Evolutionary conservation across 306 rosid species (phyloP).

Genomic region (Ochetophila trinervis): DNA sequence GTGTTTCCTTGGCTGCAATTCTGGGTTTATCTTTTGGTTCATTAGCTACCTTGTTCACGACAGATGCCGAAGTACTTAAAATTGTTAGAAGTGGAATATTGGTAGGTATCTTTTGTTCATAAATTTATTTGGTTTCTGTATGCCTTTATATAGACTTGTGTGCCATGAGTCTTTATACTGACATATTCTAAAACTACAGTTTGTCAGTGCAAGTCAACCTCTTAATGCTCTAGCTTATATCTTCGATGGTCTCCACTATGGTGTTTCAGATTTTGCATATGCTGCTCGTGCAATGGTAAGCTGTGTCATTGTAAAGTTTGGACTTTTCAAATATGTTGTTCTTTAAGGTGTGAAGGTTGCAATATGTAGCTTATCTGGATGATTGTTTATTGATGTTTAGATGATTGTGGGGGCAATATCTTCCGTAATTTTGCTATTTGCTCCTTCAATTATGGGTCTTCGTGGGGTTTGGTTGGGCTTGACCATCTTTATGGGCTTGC

Average conservation of each 20-base stretch:
- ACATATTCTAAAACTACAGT: slow-evolving; percentile 42
- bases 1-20: slow-evolving; percentile 62
- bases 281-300: slow-evolving; percentile 92
- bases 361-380: slow-evolving; percentile 12
- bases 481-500: slow-evolving; percentile 76
- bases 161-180: slow-evolving; percentile 19
- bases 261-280: slow-evolving; percentile 87
- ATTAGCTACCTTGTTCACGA: slow-evolving; percentile 74
- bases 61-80: slow-evolving; percentile 69
- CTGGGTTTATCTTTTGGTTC: slow-evolving; percentile 79
- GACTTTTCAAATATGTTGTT: slow-evolving; percentile 15
- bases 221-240: slow-evolving; percentile 75
- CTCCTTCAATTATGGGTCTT: slow-evolving; percentile 58
- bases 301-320: slow-evolving; percentile 13
- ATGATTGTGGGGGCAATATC: slow-evolving; percentile 70
- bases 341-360: slow-evolving; percentile 11
- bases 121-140: slow-evolving; percentile 14
- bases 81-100: slow-evolving; percentile 63
- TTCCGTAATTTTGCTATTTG: slow-evolving; percentile 64
- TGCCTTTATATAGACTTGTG: neutral
- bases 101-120: slow-evolving; percentile 52
- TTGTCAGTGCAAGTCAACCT: slow-evolving; percentile 92
- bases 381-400: slow-evolving; percentile 31
- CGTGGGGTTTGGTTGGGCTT: slow-evolving; percentile 80
- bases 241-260: slow-evolving; percentile 83